A percentile compares a stretch with the other conserved stretches of the same genome.
phyloP scores from a whole-genome alignment of 2,329 filamentous ascomycete genomes.

The Acrocalymma vagum region DNA sequence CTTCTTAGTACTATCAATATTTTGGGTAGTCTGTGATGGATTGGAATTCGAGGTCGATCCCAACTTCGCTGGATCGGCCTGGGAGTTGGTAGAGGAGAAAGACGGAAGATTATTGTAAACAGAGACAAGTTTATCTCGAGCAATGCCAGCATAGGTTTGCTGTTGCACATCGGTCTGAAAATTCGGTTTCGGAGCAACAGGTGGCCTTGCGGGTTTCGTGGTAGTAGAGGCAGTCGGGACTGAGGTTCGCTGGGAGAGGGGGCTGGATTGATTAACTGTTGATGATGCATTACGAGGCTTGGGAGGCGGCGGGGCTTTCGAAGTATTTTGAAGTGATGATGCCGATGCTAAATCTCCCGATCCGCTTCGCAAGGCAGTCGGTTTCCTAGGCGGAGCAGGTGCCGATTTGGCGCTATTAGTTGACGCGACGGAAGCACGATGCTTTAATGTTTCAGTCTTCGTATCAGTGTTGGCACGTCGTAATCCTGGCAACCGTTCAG shows the following conservation, averaged over 20 bases:
- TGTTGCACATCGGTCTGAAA: slow-evolving; percentile 31
- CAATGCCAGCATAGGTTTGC: slow-evolving; percentile 47
- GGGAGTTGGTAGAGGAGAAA: slow-evolving; percentile 31
- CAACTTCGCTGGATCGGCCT: slow-evolving; percentile 12
- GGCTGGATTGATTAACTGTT: slow-evolving; percentile 33
- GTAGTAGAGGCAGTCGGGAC: slow-evolving; percentile 31
- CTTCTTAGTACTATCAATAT: slow-evolving; percentile 19
- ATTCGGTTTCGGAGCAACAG: slow-evolving; percentile 32
- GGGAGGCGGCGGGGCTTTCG: slow-evolving; percentile 42
- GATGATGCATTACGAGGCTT: slow-evolving; percentile 40
- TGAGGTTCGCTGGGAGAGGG: slow-evolving; percentile 33
- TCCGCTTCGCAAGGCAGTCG: slow-evolving; percentile 47
- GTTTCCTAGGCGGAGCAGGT: slow-evolving; percentile 43
- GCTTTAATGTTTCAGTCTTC: slow-evolving; percentile 18
- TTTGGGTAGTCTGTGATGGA: slow-evolving; percentile 16
- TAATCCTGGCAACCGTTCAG: slow-evolving; percentile 21
- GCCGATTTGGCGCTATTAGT: slow-evolving; percentile 36
- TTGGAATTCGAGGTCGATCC: slow-evolving; percentile 17
- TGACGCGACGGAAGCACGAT: slow-evolving; percentile 25
- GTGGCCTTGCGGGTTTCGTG: slow-evolving; percentile 43
- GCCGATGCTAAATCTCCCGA: slow-evolving; percentile 36
- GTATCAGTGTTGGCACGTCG: slow-evolving; percentile 38
- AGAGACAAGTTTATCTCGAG: slow-evolving; percentile 48
- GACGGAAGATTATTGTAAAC: slow-evolving; percentile 51
- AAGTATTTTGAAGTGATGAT: slow-evolving; percentile 29